A percentile compares a stretch with the other conserved stretches of the same genome.
Conservation (phyloP, 2,329 filamentous ascomycete genomes). For the Hymenoscyphus fructigenus region DNA sequence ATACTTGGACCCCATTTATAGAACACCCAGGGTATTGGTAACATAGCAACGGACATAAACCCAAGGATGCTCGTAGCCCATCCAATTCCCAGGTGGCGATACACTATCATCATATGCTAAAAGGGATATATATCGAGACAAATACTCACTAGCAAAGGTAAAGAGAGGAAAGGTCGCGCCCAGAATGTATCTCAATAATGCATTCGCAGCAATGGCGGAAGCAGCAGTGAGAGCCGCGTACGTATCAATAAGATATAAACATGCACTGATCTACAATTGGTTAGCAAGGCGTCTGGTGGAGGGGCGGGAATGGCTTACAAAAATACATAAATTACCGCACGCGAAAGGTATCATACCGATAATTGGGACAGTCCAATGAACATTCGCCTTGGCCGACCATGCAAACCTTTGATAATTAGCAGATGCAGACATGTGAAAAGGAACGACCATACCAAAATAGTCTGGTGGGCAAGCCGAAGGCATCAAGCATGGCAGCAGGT, state of each 20-base stretch:
- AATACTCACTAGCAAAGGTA: slow-evolving; percentile 42
- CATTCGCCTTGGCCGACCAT: slow-evolving; percentile 12
- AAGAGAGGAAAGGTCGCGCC: slow-evolving; percentile 21
- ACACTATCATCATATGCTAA: slow-evolving; percentile 28
- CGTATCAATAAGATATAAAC: slow-evolving; percentile 17
- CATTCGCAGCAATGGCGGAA: slow-evolving; percentile 19
- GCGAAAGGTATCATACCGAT: slow-evolving; percentile 52
- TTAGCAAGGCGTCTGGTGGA: neutral
- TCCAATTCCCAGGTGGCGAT: slow-evolving; percentile 30
- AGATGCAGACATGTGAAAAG: neutral
- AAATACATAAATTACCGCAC: slow-evolving; percentile 59
- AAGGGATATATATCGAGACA: neutral
- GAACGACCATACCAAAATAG: slow-evolving; percentile 52
- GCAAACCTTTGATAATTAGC: slow-evolving; percentile 13
- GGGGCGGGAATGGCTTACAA: slow-evolving; percentile 39
- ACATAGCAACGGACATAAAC: slow-evolving; percentile 41
- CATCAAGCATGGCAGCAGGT: slow-evolving; percentile 56
- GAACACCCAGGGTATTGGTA: slow-evolving; percentile 44
- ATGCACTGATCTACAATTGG: neutral
- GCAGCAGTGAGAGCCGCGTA: slow-evolving; percentile 19
- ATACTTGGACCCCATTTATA: slow-evolving; percentile 37
- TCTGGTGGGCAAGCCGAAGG: slow-evolving; percentile 47
- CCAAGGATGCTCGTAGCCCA: slow-evolving; percentile 43
- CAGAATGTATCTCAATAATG: slow-evolving; percentile 18
- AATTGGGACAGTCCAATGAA: slow-evolving; percentile 21